phyloP scores from a whole-genome alignment of 805 yeast species.

The Myxozyma udenii region DNA sequence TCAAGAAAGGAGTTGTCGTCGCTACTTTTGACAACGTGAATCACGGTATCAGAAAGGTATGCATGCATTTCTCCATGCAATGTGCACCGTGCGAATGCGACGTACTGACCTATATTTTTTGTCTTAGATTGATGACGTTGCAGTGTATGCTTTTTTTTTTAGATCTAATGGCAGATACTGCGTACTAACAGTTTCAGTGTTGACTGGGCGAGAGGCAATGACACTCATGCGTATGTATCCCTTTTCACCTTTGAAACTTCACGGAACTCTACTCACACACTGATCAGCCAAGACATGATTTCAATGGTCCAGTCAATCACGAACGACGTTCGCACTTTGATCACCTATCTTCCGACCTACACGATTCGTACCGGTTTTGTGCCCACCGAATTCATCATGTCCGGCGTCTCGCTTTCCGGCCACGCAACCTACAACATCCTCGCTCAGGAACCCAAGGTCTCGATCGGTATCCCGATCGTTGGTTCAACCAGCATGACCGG shows the following conservation, averaged over 20 bases:
- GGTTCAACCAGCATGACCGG: conserved; percentile 50
- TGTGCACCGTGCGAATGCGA: background rate
- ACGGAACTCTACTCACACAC: background rate
- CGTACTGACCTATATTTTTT: no score
- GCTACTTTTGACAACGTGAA: conserved; percentile 55
- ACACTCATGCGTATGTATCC: conserved; percentile 43
- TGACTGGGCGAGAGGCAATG: conserved; percentile 50
- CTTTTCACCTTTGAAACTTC: no score
- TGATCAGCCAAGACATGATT: conserved; percentile 45
- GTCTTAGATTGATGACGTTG: conserved; percentile 9
- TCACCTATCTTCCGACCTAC: conserved; percentile 47
- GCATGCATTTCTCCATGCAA: background rate
- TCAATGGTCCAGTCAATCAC: conserved; percentile 48
- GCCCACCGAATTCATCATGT: conserved; percentile 40
- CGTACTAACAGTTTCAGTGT: no score
- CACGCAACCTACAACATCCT: conserved; percentile 53
- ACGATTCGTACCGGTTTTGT: conserved; percentile 34
- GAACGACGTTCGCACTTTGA: conserved; percentile 45
- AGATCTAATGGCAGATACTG: no score
- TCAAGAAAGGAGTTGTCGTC: conserved; percentile 40
- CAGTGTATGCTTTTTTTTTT: conserved; percentile 12
- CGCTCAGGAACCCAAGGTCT: conserved; percentile 42
- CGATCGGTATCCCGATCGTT: conserved; percentile 49
- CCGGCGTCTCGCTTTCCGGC: conserved; percentile 58
- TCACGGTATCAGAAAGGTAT: conserved; percentile 50